phyloP scores from a whole-genome alignment of 441 rosid genomes.

The Rhodomyrtus psidioides region DNA sequence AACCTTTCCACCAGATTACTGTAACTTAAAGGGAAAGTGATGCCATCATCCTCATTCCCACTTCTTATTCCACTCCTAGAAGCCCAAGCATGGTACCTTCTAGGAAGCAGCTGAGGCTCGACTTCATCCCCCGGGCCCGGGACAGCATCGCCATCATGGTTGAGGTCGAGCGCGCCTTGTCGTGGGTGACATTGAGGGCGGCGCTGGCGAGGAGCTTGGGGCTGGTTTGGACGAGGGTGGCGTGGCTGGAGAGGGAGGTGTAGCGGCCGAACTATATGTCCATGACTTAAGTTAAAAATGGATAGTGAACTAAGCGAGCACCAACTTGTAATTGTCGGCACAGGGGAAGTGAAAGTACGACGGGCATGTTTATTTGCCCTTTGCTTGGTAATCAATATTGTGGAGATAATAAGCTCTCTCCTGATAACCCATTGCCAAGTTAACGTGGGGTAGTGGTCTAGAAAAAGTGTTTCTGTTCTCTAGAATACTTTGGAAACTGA shows the following conservation, averaged over 20 bases:
- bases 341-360: not conserved
- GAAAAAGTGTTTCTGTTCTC: too few relatives aligned
- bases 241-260: constrained; percentile 10
- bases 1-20: too few relatives aligned
- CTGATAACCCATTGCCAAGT: not conserved
- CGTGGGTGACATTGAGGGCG: constrained; percentile 1
- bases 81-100: too few relatives aligned
- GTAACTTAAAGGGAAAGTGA: too few relatives aligned
- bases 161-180: not conserved
- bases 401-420: not conserved
- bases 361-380: not conserved
- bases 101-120: not conserved
- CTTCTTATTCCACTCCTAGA: too few relatives aligned
- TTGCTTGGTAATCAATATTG: not conserved
- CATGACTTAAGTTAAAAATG: too few relatives aligned
- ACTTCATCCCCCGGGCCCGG: constrained; percentile 17
- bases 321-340: not conserved
- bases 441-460: not conserved
- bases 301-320: too few relatives aligned
- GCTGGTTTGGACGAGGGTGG: constrained; percentile 5
- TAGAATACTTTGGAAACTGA: too few relatives aligned
- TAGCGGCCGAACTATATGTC: not conserved
- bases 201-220: constrained; percentile 8
- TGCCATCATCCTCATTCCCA: too few relatives aligned
- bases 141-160: constrained; percentile 1